Percentiles rank a stretch among this genome's conserved stretches.
Evolutionary conservation across 306 rosid genomes (phyloP).

Genomic region (Hippophae gyantsensis): DNA sequence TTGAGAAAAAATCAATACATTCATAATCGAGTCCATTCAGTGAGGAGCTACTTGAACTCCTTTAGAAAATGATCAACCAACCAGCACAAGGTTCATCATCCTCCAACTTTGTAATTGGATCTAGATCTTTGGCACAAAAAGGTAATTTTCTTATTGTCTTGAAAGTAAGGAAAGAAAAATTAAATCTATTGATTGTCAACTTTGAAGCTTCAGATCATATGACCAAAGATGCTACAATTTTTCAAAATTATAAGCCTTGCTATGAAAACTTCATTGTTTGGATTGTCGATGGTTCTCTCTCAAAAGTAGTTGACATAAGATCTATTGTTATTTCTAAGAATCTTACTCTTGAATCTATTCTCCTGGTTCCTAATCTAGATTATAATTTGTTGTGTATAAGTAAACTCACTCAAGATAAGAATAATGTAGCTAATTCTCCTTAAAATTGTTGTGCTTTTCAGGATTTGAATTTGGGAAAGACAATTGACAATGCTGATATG

Average conservation of each 20-base stretch:
- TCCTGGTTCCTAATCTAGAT: not conserved
- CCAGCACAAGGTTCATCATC: too few species aligned
- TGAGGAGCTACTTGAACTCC: too few species aligned
- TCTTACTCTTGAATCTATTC: not conserved
- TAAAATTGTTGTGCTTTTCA: not conserved
- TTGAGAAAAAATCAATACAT: not conserved
- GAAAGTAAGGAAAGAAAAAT: too few species aligned
- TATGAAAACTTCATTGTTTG: not conserved
- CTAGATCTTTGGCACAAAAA: too few species aligned
- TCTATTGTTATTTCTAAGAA: not conserved
- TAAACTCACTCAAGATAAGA: not conserved
- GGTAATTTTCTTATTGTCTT: too few species aligned
- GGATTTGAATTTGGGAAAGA: not conserved
- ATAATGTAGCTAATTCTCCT: not conserved
- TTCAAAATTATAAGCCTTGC: not conserved
- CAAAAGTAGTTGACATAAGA: not conserved
- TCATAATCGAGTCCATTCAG: not conserved
- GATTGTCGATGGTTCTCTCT: not conserved
- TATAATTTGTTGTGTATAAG: not conserved
- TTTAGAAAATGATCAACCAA: too few species aligned
- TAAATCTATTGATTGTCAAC: not conserved
- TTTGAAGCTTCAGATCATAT: not conserved
- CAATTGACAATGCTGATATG: not conserved
- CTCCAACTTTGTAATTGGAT: too few species aligned
- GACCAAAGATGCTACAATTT: not conserved